Evolutionary conservation across 495 filamentous ascomycete species (phyloP).

Genomic region (Neurospora sp.): DNA sequence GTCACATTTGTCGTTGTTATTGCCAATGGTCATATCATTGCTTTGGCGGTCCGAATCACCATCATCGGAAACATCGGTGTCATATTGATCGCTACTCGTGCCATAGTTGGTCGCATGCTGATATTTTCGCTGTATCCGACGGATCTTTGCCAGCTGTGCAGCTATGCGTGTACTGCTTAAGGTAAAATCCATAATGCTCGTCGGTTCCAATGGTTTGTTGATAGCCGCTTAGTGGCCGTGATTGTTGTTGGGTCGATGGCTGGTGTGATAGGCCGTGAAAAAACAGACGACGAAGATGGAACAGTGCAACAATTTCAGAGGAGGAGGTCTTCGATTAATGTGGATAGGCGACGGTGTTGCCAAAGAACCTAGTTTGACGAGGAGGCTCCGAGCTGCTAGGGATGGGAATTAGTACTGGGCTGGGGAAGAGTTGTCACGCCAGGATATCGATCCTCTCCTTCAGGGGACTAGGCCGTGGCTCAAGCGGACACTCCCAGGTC

Average conservation of each 20-base stretch:
- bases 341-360: background rate
- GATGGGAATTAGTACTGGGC: background rate
- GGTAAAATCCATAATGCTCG: background rate
- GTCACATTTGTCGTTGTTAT: background rate
- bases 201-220: accelerated
- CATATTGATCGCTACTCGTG: background rate
- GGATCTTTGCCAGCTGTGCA: background rate
- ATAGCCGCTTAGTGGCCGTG: background rate
- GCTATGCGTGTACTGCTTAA: background rate
- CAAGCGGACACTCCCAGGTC: background rate
- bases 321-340: background rate
- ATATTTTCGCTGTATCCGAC: background rate
- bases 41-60: background rate
- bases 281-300: background rate
- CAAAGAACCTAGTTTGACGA: background rate
- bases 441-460: background rate
- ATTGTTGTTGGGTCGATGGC: background rate
- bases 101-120: background rate
- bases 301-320: background rate
- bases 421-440: background rate
- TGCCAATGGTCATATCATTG: background rate
- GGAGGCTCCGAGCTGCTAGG: background rate
- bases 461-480: background rate
- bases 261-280: background rate
- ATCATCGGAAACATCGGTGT: background rate